Base-by-base conservation (phyloP, 1,139 yeast genomes). In the Kodamaea anthophila region DNA sequence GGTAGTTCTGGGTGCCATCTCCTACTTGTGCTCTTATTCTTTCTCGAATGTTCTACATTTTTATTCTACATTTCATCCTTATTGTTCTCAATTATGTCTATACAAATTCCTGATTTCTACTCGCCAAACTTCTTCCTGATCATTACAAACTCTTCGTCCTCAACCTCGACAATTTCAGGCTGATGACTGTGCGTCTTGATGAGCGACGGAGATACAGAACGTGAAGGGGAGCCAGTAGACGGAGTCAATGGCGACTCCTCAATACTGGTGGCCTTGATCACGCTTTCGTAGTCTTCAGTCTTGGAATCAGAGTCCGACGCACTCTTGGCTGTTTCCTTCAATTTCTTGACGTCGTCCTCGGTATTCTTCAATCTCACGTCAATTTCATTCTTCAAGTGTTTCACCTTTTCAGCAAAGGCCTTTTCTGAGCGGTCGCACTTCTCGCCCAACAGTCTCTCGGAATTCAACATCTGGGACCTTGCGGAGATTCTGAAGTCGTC, bases 71-170 rank as follows among this genome's bases (percentile, higher is more conserved):
- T 20, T 5, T 9, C 11, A 8, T n/a, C n/a, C n/a, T n/a, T n/a
- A n/a, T n/a, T n/a, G n/a, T n/a, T n/a, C n/a, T n/a, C n/a, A n/a
- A n/a, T n/a, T n/a, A n/a, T n/a, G n/a, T n/a, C n/a, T n/a, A n/a
- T n/a, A n/a, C n/a, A n/a, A n/a, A n/a, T n/a, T n/a, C n/a, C n/a
- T n/a, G n/a, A n/a, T n/a, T n/a, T n/a, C 22, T 33, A 23, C 9
- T 34, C 34, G 4, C 60, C 64, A 40, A 64, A 62, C 43, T 52
- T 60, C 44, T 63, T 64, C 32, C 62, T 56, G 36, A 60, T 53
- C 53, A 61, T 47, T 5, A 62, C 62, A 40, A 58, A 63, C 38
- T 64, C 70, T 41, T 65, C 71, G 39, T 65, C 71, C 37, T 63
- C 70, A 9, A 64, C 68, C 36, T 60, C 70, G 37, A 62, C 67